phyloP scores from a whole-genome alignment of 495 filamentous ascomycete genomes.

The Penicillium chermesinum region DNA sequence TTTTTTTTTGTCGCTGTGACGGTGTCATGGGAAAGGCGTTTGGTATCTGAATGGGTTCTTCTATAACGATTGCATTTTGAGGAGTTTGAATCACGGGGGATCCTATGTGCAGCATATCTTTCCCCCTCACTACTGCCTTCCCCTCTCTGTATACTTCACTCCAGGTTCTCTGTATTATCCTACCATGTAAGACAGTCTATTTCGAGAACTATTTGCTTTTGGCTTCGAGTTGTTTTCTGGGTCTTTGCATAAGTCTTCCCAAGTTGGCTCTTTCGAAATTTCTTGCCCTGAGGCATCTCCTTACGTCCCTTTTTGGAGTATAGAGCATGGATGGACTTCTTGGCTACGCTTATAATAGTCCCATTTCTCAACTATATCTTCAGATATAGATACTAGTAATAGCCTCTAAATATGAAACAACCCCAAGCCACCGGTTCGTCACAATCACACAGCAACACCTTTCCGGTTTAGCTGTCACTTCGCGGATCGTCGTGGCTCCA shows the following conservation, averaged over 20 bases:
- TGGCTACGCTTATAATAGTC: too few relatives aligned
- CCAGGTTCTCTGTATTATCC: background rate
- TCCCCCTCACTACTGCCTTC: background rate
- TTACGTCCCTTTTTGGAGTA: too few relatives aligned
- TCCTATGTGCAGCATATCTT: background rate
- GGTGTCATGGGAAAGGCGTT: slow-evolving; percentile 2
- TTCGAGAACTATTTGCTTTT: background rate
- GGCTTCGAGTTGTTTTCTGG: too few relatives aligned
- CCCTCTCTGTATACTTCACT: background rate
- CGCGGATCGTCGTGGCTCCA: slow-evolving; percentile 16
- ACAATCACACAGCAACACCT: background rate
- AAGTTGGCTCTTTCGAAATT: too few relatives aligned
- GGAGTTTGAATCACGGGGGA: background rate
- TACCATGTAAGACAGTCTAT: background rate
- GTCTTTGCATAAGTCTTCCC: too few relatives aligned
- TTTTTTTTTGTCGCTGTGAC: slow-evolving; percentile 14
- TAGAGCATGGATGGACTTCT: too few relatives aligned
- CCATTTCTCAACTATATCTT: too few relatives aligned
- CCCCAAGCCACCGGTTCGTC: background rate
- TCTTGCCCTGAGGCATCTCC: too few relatives aligned
- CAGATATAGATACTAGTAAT: too few relatives aligned
- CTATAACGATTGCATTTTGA: slow-evolving; percentile 3
- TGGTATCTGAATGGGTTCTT: slow-evolving; percentile 6
- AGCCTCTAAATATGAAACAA: background rate
- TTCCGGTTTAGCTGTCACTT: slow-evolving; percentile 10